A percentile compares a stretch with the other conserved stretches of the same genome.
Evolutionary conservation across 352 stramenopile genomes (phyloP).

Genomic region (Phytophthora parvispora): DNA sequence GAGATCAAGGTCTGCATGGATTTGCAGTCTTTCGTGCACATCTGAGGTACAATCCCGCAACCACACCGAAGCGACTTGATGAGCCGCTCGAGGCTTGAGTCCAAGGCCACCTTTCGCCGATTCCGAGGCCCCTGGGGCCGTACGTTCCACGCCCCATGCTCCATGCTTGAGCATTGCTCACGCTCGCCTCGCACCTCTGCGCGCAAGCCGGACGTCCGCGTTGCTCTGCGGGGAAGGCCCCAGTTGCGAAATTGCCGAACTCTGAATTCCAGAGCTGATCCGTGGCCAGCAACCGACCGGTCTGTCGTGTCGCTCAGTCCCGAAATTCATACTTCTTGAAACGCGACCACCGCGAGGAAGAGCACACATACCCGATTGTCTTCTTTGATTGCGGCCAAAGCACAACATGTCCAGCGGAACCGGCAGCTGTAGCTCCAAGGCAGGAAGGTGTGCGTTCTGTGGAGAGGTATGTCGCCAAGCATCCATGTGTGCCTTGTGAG

Average conservation of each 20-base stretch:
- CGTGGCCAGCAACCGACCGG: not conserved
- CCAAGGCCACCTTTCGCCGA: not conserved
- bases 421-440: conserved; percentile 16
- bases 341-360: not conserved
- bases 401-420: conserved; percentile 31
- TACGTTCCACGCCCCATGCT: conserved; percentile 28
- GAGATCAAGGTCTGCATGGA: conserved; percentile 19
- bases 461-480: conserved; percentile 26
- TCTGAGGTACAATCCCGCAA: conserved; percentile 33
- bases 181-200: conserved; percentile 16
- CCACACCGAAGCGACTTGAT: conserved; percentile 31
- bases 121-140: conserved; percentile 5
- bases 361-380: too few relatives aligned
- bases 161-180: conserved; percentile 36
- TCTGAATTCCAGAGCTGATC: conserved; percentile 18
- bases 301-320: not conserved
- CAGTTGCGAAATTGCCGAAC: conserved; percentile 24
- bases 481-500: conserved; percentile 6
- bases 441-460: conserved; percentile 26
- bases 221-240: conserved; percentile 5
- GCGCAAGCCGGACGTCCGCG: conserved; percentile 13
- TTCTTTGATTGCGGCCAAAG: not conserved
- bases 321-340: not conserved
- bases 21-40: conserved; percentile 39
- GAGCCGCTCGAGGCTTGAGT: not conserved